Percentiles rank a stretch among this genome's conserved stretches.
Conservation (phyloP, 495 filamentous ascomycete species). For the Glonium stellatum region DNA sequence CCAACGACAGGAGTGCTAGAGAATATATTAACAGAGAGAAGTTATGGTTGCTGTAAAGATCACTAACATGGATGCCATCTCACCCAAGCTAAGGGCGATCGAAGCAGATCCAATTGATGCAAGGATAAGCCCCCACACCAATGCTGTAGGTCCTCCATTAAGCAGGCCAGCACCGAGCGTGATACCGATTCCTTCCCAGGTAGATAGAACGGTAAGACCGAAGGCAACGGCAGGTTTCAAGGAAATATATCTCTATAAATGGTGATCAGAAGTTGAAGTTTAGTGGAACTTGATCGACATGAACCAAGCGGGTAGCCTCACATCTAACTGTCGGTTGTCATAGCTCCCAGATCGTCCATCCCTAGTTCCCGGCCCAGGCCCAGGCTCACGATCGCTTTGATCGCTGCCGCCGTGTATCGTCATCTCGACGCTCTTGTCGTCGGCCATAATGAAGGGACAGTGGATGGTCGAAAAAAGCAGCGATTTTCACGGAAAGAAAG, state of each 20-base stretch:
- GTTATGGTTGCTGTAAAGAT: not conserved
- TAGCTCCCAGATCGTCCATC: not conserved
- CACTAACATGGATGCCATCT: constrained; percentile 34
- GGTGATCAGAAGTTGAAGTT: not conserved
- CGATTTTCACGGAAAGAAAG: too few species aligned
- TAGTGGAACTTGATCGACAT: not conserved
- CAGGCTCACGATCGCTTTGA: not conserved
- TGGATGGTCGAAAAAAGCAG: too few species aligned
- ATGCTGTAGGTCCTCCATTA: constrained; percentile 30
- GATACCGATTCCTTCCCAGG: constrained; percentile 25
- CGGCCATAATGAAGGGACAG: not conserved
- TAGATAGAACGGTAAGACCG: constrained; percentile 13
- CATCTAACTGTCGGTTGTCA: not conserved
- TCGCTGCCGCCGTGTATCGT: not conserved
- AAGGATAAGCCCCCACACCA: constrained; percentile 29
- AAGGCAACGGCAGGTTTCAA: constrained; percentile 20
- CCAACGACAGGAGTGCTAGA: constrained; percentile 13
- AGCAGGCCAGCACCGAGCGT: constrained; percentile 15
- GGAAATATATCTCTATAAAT: constrained; percentile 5
- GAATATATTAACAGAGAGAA: not conserved
- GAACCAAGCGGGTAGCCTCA: not conserved
- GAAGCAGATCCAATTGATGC: constrained; percentile 18
- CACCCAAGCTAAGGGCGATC: constrained; percentile 28
- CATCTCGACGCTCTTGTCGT: constrained; percentile 3
- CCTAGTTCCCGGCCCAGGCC: not conserved